Evolutionary conservation across 768 basidiomycete genomes (phyloP).

Genomic region (Calocybe cyanea): DNA sequence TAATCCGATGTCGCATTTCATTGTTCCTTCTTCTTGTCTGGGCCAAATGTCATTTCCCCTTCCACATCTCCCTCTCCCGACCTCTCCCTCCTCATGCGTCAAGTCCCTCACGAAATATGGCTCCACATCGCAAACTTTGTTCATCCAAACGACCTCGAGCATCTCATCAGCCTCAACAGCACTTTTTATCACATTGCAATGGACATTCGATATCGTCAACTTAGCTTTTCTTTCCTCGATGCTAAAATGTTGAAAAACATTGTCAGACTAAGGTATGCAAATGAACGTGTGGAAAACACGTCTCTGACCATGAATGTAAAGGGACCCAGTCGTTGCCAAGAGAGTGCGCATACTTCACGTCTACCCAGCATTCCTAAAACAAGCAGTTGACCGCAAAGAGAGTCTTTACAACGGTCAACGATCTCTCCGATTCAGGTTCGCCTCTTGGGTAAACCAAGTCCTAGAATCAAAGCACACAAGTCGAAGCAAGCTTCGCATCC

Average conservation of each 20-base stretch:
- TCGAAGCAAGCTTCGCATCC: constrained; percentile 23
- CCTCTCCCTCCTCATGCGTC: constrained; percentile 7
- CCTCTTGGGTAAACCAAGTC: constrained; percentile 30
- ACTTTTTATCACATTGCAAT: constrained; percentile 31
- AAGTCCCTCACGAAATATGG: constrained; percentile 28
- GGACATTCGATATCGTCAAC: constrained; percentile 44
- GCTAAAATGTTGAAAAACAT: constrained; percentile 39
- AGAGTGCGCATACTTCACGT: constrained; percentile 46
- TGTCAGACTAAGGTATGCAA: constrained; percentile 34
- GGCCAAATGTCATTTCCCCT: constrained; percentile 1
- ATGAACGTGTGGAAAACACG: not conserved
- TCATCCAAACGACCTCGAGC: constrained; percentile 14
- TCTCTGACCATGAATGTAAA: too few species aligned
- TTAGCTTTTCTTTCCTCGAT: constrained; percentile 48
- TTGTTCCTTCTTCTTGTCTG: too few species aligned
- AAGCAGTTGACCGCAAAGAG: constrained; percentile 29
- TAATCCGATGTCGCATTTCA: too few species aligned
- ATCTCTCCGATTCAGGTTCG: constrained; percentile 25
- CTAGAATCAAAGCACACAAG: constrained; percentile 27
- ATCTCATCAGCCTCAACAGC: constrained; percentile 22
- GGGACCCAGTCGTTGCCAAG: constrained; percentile 45
- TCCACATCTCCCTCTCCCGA: not conserved
- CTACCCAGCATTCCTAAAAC: constrained; percentile 46
- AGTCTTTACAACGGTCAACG: constrained; percentile 5
- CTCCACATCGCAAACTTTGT: constrained; percentile 26